phyloP scores from a whole-genome alignment of 208 protist genomes.

The Crithidia sp. region DNA sequence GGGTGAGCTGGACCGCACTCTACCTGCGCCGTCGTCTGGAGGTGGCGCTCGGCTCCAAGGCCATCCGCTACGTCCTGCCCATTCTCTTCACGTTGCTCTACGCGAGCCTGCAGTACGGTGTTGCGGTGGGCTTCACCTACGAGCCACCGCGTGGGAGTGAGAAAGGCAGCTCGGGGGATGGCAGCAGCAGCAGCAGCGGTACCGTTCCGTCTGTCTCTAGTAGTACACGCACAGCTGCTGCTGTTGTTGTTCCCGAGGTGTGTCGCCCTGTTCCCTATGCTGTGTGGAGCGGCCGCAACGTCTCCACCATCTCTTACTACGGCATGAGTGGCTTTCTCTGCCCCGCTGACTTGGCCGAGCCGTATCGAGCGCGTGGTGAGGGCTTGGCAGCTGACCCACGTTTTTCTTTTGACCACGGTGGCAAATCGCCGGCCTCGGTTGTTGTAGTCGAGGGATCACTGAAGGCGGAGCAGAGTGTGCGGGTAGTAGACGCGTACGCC shows the following conservation, averaged over 20 bases:
- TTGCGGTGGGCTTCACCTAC: conserved; percentile 34
- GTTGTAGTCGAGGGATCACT: background rate
- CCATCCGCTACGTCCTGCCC: conserved; percentile 42
- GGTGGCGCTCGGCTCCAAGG: conserved; percentile 35
- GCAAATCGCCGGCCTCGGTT: too few species aligned
- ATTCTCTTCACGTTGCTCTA: conserved; percentile 53
- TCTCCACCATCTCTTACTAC: conserved; percentile 56
- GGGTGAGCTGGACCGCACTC: conserved; percentile 46
- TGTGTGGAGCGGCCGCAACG: conserved; percentile 39
- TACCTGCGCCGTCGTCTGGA: conserved; percentile 47
- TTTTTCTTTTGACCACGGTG: too few species aligned
- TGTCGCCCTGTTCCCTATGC: conserved; percentile 42
- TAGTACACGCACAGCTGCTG: background rate
- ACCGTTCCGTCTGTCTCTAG: background rate
- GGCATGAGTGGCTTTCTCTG: conserved; percentile 62
- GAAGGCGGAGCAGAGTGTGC: conserved; percentile 30
- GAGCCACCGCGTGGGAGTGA: background rate
- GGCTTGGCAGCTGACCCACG: too few species aligned
- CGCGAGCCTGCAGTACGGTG: conserved; percentile 43
- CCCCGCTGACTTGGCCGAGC: background rate
- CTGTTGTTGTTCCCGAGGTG: conserved; percentile 10
- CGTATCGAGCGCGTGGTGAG: too few species aligned
- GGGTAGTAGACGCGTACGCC: conserved; percentile 53
- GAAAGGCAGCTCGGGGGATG: background rate
- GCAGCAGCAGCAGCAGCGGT: background rate